Evolutionary conservation across 768 basidiomycete species (phyloP), one percentile per base, ranked within the genome.

Genomic region (Candolleomyces eurysporus): DNA sequence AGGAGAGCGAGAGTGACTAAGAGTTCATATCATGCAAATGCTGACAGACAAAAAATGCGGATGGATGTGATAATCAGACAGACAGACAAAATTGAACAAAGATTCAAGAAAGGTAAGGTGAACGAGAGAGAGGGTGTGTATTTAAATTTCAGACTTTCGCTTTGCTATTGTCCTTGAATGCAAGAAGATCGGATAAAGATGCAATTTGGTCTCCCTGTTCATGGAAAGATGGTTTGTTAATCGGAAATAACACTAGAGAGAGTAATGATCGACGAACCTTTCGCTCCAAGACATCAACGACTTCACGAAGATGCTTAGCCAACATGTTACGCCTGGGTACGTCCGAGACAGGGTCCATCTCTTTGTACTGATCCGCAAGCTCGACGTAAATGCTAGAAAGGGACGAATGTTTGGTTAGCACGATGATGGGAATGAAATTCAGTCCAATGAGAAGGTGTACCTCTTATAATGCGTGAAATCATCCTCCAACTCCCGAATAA

Each of bases 381-480:
- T 94, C 92, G 57, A 88, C 76, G 66, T 98, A 99, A 52, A 97
- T 87, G 66, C 96, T 98, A n/a, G 49, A 57, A 45, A 17, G 26
- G 26, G 4, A 26, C 26, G 39, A 48, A 60, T 62, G 19, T 54
- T 59, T 46, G 46, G n/a, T 22, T 49, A 61, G 22, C 55, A 50
- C 45, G 14, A 46, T 46, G 17, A 26, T 26, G 26, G 26, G 26
- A 26, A 26, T 26, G 4, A 4, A 26, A 2, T 26, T 26, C 26
- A 26, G 26, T 26, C 4, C 26, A 26, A 26, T 26, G 26, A 26
- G 26, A 26, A 26, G 26, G 77, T 87, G 31, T 65, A 98, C 97
- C 90, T 87, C 75, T 94, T 97, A 73, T 96, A 96, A 75, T 94
- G 93, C 40, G 85, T 85, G 69, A 98, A 98, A 70, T 99, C 96